Conservation (phyloP, 2,329 filamentous ascomycete species). For the Proliferodiscus dingleyae region DNA sequence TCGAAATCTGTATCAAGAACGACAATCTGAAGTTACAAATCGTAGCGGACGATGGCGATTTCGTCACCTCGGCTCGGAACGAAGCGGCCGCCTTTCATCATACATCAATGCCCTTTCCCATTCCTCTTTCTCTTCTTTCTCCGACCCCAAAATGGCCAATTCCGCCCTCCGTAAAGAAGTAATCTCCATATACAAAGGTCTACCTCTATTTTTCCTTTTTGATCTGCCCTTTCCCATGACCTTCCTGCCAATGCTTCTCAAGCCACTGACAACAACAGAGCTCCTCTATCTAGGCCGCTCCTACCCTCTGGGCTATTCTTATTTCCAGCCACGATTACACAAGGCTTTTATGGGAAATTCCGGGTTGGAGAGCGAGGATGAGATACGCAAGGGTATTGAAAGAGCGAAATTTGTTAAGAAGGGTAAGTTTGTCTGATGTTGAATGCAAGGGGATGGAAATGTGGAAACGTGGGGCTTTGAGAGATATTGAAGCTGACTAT, state of each 20-base stretch:
- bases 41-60: too few species aligned
- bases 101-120: neutral
- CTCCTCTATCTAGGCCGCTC: constrained; percentile 78
- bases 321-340: constrained; percentile 78
- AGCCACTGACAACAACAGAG: constrained; percentile 46
- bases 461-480: too few species aligned
- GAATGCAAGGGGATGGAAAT: too few species aligned
- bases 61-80: neutral
- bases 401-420: constrained; percentile 88
- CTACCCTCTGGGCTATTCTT: constrained; percentile 79
- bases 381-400: constrained; percentile 71
- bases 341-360: constrained; percentile 78
- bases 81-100: neutral
- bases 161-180: constrained; percentile 66
- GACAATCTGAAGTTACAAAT: too few species aligned
- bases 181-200: constrained; percentile 85
- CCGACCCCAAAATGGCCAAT: constrained; percentile 2
- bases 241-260: neutral
- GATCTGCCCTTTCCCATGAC: neutral
- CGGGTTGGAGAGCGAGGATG: constrained; percentile 61
- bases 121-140: neutral
- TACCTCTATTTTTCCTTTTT: neutral
- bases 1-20: neutral
- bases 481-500: too few species aligned
- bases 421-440: constrained; percentile 50